These are phyloP conservation scores for Globisporangium uncinulatum DNA, from an alignment of 352 stramenopile genomes.

Conservation along the genomic window DNA sequence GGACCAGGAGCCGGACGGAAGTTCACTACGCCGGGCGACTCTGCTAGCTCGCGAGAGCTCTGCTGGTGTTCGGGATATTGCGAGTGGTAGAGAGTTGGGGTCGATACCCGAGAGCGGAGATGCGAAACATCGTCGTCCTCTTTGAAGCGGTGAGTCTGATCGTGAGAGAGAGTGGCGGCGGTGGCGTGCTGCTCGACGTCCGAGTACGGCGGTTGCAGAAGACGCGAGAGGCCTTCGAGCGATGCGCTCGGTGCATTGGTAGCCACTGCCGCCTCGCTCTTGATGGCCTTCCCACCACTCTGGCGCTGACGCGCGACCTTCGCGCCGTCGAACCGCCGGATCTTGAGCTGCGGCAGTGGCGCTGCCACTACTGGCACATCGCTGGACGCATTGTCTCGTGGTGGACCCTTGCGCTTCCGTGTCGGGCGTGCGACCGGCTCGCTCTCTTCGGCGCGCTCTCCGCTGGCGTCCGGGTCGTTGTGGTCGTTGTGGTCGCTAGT, in stretches of 20 bases:
- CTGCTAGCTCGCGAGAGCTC: background rate
- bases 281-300: background rate
- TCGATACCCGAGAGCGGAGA: background rate
- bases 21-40: background rate
- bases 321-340: slow-evolving; percentile 13
- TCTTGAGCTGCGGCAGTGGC: slow-evolving; percentile 9
- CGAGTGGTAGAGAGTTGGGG: background rate
- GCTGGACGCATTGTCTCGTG: background rate
- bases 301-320: slow-evolving; percentile 3
- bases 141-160: background rate
- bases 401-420: background rate
- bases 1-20: background rate
- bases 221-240: background rate
- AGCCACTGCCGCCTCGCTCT: background rate
- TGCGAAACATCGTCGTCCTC: background rate
- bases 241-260: background rate
- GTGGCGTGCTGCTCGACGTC: background rate
- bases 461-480: background rate
- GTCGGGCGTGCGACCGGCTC: background rate
- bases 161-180: background rate
- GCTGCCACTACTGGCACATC: background rate
- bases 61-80: background rate
- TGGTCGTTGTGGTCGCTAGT: slow-evolving; percentile 2
- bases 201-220: background rate
- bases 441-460: slow-evolving; percentile 3